Base-by-base conservation (phyloP, 805 yeast genomes). In the Spathaspora passalidarum region DNA sequence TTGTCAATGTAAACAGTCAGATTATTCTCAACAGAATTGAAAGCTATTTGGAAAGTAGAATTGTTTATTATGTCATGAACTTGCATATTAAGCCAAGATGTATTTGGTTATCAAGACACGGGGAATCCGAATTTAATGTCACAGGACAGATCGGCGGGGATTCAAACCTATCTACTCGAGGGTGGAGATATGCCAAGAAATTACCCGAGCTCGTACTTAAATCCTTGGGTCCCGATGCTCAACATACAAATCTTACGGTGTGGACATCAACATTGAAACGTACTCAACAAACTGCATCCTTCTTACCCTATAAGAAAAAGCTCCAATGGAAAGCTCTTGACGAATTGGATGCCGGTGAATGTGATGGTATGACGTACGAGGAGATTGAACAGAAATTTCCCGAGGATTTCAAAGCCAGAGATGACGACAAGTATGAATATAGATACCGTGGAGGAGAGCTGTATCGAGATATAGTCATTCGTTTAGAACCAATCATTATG, bases 101-200 rank as follows among this genome's bases (percentile, higher is more conserved):
- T 52, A 90, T 94, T 50, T 94, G 96, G 92, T 75, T 94, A 41
- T 88, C 96, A 41, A 80, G 99, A 56, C 99, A 94, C 60, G 99
- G 99, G 21, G 99, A 94, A 68, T 86, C 96, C 2, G 83, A 82
- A 61, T 94, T 84, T 69, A 94, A 94, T 63, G 75, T 94, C 48
- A 90, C 90, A 42, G 97, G 97, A 23, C 89, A 89, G 65, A 88
- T 94, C 52, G 99, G 99, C 26, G 99, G 98, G 17, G 97, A 92
- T 69, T 87, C 96, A 2, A 79, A 84, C 55, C 72, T 92, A 44
- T 83, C 92, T 42, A 85, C 83, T 47, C 77, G 98, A 37, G 98
- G 98, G 5, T 76, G 83, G 67, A 71, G 84, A 56, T 92, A 92
- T 60, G 92, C 97, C 4, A 68, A 76, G 42, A 88, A 84, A 63